phyloP scores from a whole-genome alignment of 139 green algal species.

The Coelastrella sp. region DNA sequence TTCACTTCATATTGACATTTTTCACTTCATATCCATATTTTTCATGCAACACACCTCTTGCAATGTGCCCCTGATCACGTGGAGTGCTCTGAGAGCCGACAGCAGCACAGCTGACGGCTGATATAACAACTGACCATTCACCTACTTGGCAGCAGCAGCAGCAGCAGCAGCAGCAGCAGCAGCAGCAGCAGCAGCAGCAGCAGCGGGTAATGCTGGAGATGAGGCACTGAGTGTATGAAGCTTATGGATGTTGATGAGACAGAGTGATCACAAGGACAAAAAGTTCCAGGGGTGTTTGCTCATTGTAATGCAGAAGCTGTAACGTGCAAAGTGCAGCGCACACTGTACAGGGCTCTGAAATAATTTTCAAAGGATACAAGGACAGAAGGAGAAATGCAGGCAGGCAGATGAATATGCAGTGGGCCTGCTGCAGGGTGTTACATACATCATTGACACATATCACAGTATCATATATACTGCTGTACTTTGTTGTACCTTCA shows the following conservation, averaged over 20 bases:
- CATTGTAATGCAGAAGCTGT: background rate
- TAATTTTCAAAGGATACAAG: no score
- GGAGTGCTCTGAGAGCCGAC: slow-evolving; percentile 21
- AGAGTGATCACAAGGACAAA: background rate
- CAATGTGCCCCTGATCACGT: slow-evolving; percentile 27
- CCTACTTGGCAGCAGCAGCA: background rate
- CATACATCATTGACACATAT: no score
- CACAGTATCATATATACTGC: background rate
- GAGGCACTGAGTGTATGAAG: background rate
- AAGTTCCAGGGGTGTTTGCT: background rate
- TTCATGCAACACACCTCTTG: slow-evolving; percentile 7
- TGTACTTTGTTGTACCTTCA: background rate
- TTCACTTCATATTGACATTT: no score
- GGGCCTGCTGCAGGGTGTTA: no score
- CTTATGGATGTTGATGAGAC: no score
- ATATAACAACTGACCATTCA: slow-evolving; percentile 43
- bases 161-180: background rate
- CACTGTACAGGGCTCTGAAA: no score
- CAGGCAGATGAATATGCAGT: no score
- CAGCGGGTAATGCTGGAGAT: background rate
- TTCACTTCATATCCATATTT: no score
- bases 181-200: background rate
- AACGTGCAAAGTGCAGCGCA: background rate
- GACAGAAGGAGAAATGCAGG: no score
- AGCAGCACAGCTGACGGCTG: slow-evolving; percentile 39